phyloP scores from a whole-genome alignment of 1,139 yeast species.

The Meyerozyma elateridarum region DNA sequence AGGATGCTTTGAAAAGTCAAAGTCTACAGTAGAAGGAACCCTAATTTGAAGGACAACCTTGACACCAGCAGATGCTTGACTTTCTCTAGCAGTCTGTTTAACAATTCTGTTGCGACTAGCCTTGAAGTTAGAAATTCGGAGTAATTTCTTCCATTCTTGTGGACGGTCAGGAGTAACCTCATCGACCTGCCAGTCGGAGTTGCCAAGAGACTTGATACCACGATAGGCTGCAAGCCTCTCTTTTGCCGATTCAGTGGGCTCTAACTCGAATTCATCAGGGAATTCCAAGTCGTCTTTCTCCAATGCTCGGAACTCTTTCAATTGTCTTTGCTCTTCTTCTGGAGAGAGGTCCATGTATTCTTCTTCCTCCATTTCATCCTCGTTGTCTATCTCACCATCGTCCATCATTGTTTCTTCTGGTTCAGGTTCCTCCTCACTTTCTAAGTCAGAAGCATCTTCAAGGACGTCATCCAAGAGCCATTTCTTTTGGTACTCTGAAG shows the following conservation, averaged over 20 bases:
- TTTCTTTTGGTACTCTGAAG: conserved; percentile 89
- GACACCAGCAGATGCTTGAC: conserved; percentile 65
- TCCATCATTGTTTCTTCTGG: background rate
- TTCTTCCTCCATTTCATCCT: conserved; percentile 27
- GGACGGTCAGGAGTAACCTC: conserved; percentile 79
- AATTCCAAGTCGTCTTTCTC: conserved; percentile 86
- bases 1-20: conserved; percentile 41
- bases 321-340: conserved; percentile 81
- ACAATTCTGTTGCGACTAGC: conserved; percentile 67
- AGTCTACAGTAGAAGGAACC: conserved; percentile 51
- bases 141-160: conserved; percentile 67
- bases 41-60: conserved; percentile 55
- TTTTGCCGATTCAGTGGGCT: conserved; percentile 69
- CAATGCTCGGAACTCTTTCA: conserved; percentile 59
- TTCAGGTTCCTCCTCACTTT: conserved; percentile 39
- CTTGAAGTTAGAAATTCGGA: conserved; percentile 72
- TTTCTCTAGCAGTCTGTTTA: conserved; percentile 56
- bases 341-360: conserved; percentile 69
- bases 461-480: conserved; percentile 71
- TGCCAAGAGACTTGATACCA: conserved; percentile 78
- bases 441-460: conserved; percentile 48
- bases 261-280: conserved; percentile 91
- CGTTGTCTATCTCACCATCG: conserved; percentile 15
- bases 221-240: conserved; percentile 74
- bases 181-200: conserved; percentile 83